phyloP scores from a whole-genome alignment of 305 asterid species.

The Fraxinus sp. region DNA sequence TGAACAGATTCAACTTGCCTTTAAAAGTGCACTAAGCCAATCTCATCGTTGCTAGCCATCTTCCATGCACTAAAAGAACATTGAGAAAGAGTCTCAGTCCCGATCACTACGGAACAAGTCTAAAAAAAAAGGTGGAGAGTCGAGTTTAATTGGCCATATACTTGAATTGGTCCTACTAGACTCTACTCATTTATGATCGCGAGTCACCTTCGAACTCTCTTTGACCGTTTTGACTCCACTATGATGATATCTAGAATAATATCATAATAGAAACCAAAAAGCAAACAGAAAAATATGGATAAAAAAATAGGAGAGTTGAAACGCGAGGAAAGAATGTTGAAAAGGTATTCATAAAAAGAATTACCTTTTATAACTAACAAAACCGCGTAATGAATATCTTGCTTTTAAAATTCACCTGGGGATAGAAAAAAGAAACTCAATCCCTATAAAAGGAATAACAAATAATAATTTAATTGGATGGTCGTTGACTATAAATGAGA shows the following conservation, averaged over 20 bases:
- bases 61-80: background rate
- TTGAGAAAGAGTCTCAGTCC: background rate
- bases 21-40: background rate
- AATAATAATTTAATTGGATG: background rate
- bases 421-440: conserved; percentile 1
- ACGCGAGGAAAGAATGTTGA: background rate
- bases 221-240: background rate
- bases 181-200: background rate
- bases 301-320: background rate
- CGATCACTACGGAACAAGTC: background rate
- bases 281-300: background rate
- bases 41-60: background rate
- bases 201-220: background rate
- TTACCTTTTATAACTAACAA: background rate
- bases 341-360: background rate
- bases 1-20: background rate
- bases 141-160: background rate
- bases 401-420: conserved; percentile 8
- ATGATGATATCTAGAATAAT: background rate
- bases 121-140: background rate
- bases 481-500: background rate
- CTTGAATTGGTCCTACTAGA: background rate
- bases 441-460: background rate
- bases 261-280: background rate
- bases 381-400: conserved; percentile 12